Percentiles rank a stretch among this genome's conserved stretches.
These are phyloP conservation scores for Aspergillus haitiensis DNA, from an alignment of 495 filamentous ascomycete genomes.

Conservation along the genomic window DNA sequence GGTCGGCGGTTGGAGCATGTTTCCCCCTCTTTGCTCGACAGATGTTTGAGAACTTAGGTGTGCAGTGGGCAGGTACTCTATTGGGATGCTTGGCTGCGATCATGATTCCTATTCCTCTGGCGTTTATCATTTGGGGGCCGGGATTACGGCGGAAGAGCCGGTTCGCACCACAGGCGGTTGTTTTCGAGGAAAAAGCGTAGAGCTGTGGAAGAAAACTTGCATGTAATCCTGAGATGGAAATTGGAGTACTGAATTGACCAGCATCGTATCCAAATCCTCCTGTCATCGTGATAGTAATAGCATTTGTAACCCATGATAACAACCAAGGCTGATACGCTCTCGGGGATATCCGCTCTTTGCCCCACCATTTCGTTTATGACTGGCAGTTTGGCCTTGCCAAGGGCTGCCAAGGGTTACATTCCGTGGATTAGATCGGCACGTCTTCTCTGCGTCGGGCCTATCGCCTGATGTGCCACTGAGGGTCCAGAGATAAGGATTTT, in stretches of 20 bases:
- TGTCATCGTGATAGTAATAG: background rate
- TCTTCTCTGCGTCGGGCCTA: background rate
- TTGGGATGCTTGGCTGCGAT: constrained; percentile 69
- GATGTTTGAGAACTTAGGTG: constrained; percentile 76
- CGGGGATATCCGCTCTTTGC: constrained; percentile 14
- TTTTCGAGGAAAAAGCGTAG: constrained; percentile 22
- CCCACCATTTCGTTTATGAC: background rate
- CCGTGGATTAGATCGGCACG: constrained; percentile 11
- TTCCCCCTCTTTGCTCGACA: constrained; percentile 82
- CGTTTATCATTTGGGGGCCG: constrained; percentile 39
- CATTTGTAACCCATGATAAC: constrained; percentile 16
- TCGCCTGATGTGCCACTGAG: constrained; percentile 7
- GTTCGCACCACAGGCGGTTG: constrained; percentile 33
- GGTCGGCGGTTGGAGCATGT: constrained; percentile 71
- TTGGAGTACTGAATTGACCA: background rate
- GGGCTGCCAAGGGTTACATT: background rate
- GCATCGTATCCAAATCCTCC: background rate
- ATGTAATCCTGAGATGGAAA: background rate
- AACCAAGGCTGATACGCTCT: constrained; percentile 10
- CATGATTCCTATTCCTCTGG: constrained; percentile 70
- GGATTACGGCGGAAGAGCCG: constrained; percentile 36
- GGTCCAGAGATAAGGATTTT: constrained; percentile 17
- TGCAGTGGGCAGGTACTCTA: constrained; percentile 76
- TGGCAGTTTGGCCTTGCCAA: background rate
- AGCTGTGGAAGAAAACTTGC: background rate